These are phyloP conservation scores for Meredithiella fracta DNA, from an alignment of 2,329 filamentous ascomycete species.

Conservation along the genomic window DNA sequence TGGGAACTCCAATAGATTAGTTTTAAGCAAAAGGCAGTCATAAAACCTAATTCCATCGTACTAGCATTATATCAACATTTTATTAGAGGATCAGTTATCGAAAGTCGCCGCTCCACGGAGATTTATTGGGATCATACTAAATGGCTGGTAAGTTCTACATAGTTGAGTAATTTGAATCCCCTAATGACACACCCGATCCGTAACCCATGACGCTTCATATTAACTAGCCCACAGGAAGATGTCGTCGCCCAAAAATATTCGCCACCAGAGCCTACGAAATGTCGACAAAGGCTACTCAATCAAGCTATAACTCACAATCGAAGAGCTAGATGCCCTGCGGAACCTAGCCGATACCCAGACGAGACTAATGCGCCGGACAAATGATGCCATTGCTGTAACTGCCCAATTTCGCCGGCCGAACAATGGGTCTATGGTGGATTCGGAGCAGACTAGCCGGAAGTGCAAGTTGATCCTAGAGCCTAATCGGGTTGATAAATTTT, in stretches of 20 bases:
- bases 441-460: not conserved
- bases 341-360: not conserved
- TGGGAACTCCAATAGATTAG: not conserved
- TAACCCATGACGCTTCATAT: not conserved
- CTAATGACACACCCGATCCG: not conserved
- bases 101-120: not conserved
- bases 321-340: not conserved
- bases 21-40: not conserved
- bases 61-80: not conserved
- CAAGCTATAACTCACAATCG: not conserved
- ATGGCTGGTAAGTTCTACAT: not conserved
- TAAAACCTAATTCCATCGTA: not conserved
- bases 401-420: not conserved
- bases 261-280: not conserved
- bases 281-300: not conserved
- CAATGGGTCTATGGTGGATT: not conserved
- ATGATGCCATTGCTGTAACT: not conserved
- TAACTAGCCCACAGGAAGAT: not conserved
- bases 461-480: not conserved
- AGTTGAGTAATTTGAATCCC: not conserved
- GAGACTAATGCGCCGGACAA: not conserved
- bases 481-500: not conserved
- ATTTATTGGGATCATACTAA: conserved; percentile 1
- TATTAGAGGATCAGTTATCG: not conserved
- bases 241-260: not conserved